Base-by-base conservation (phyloP, 768 basidiomycete species). In the Mycena rebaudengoi region DNA sequence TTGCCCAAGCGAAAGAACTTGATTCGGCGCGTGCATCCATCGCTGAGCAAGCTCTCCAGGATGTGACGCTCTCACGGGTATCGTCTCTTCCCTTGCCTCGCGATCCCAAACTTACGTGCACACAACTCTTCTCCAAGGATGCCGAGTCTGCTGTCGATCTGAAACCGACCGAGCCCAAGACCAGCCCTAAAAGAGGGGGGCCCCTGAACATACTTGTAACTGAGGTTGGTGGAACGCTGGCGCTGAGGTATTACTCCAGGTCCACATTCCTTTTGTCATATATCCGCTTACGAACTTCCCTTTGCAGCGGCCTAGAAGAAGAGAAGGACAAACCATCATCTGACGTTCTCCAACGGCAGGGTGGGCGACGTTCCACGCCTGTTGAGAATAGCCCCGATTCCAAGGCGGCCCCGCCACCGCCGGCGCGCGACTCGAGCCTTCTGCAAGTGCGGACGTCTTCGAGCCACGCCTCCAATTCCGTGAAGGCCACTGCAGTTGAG, bases 171-270 rank as follows among this genome's bases (percentile, higher is more conserved):
- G 64, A 65, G 1, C 58, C 37, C 3, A 65, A 66, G 39, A 46
- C 20, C 44, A 46, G 37, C 30, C 28, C 76, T 3, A 82, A 81
- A 65, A 81, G 79, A 55, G 70, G 79, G 5, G 90, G 91, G 40
- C 80, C 92, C n/a, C 74, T 92, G 63, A 95, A 94, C 70, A 88
- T 97, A 70, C 97, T 98, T 71, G 92, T 92, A 14, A 84, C 82
- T 20, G 75, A 87, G 4, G 87, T 94, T 64, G 76, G 79, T 13
- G 84, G 86, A 1, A 79, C 88, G 6, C 71, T 92, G 55, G 86
- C 95, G 0, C 84, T 94, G 0, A 94, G 93, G 18, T 85, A 85
- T 74, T 88, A 88, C 67, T 85, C 88, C 21, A 69, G 79, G 90
- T 90, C 71, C 70, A 89, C 82, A 20, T 40, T 28, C 25, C 50